Conservation (phyloP, 2,329 filamentous ascomycete species). For the Aspergillus versicolor region DNA sequence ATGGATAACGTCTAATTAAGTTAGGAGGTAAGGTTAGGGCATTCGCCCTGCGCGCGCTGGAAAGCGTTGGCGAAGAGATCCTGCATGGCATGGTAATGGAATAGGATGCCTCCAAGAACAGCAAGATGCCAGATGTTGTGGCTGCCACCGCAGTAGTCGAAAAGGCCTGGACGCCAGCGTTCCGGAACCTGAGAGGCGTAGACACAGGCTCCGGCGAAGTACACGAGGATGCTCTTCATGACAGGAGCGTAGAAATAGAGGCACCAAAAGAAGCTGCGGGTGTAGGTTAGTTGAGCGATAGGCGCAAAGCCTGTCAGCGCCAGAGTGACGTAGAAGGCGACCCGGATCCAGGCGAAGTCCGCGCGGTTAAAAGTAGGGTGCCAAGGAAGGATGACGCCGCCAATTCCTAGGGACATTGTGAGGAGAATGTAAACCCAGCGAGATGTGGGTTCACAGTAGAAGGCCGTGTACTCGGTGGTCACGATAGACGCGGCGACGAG, state of each 20-base stretch:
- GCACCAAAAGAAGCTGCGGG: conserved; percentile 77
- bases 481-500: conserved; percentile 93
- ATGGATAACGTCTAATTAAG: background rate
- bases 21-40: conserved; percentile 32
- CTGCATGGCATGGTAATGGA: conserved; percentile 96
- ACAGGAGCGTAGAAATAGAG: conserved; percentile 86
- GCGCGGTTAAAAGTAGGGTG: conserved; percentile 89
- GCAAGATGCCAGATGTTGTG: conserved; percentile 98
- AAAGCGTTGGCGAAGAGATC: conserved; percentile 84
- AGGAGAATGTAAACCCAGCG: conserved; percentile 82
- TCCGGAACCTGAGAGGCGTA: conserved; percentile 94
- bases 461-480: conserved; percentile 97
- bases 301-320: conserved; percentile 87
- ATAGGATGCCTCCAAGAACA: conserved; percentile 92
- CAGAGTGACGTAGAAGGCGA: conserved; percentile 86
- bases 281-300: conserved; percentile 76
- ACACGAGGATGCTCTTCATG: conserved; percentile 80
- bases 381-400: conserved; percentile 91
- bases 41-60: conserved; percentile 58
- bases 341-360: conserved; percentile 90
- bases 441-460: conserved; percentile 91
- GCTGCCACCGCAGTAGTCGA: conserved; percentile 92
- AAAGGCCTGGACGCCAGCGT: conserved; percentile 86
- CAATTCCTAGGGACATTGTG: conserved; percentile 77
- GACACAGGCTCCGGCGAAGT: conserved; percentile 77